Evolutionary conservation across 805 yeast species (phyloP), one percentile per base, ranked within the genome.

Genomic region (Zygoascus tannicola): DNA sequence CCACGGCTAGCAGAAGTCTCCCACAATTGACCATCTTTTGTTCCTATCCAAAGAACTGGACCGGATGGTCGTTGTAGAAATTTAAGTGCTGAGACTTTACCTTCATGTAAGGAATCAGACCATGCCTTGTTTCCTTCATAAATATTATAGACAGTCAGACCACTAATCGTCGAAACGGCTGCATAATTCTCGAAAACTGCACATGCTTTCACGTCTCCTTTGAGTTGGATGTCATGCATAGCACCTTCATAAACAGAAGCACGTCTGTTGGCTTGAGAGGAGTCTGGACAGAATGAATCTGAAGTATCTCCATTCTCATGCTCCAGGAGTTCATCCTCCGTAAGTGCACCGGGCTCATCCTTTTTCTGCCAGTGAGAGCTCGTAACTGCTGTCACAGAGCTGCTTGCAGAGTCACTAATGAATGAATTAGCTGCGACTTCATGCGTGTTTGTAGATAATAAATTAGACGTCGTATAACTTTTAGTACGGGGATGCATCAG

Each of bases 11-110:
- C 15, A 42, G 53, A 57, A 2, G 58, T 46, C 35, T 60, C 63
- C 48, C 56, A 49, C 15, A 62, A 35, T n/a, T 47, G 46, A 15
- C 67, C 67, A 14, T 62, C 66, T 44, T 56, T 61, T 14, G 63
- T 55, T 2, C 67, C 67, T 2, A 62, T 34, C 65, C 65, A 61
- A 2, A 62, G 28, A 4, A 49, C 52, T 14, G 44, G 50, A 4
- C 44, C 49, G 7, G 22, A 33, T 8, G 44, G 33, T 12, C 49
- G 45, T 3, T 51, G 43, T 26, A 47, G 50, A 41, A 58, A 56
- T 14, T 53, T 56, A 30, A 56, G 38, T 2, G 64, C 57, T 0
- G 54, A 47, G 15, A 58, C 51, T 43, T 51, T 53, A 22, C 48
- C 33, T 2, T 56, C 64, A 10, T 52, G 54, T 19, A 54, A 21